Percentiles rank a stretch among this genome's conserved stretches.
phyloP scores from a whole-genome alignment of 73 alveolate genomes.

The Paramecium sonneborni region DNA sequence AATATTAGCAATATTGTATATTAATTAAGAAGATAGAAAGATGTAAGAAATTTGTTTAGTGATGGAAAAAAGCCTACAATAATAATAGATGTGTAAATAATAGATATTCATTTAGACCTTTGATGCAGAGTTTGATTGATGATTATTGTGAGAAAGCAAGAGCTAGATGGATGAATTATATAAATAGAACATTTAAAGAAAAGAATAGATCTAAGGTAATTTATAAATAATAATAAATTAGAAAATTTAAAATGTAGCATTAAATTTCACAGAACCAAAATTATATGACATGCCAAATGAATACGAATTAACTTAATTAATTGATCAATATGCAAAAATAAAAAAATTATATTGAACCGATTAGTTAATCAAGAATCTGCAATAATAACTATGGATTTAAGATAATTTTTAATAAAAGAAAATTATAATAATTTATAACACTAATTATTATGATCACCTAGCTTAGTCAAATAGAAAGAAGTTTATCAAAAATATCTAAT shows the following conservation, averaged over 20 bases:
- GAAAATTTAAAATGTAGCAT: slow-evolving; percentile 8
- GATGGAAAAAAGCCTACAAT: background rate
- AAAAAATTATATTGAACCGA: slow-evolving; percentile 13
- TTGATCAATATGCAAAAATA: slow-evolving; percentile 9
- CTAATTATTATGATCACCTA: background rate
- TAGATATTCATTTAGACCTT: background rate
- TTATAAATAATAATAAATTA: background rate
- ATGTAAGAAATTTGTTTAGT: background rate
- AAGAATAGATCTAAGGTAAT: background rate
- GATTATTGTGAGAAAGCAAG: background rate
- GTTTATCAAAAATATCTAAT: background rate
- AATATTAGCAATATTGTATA: background rate
- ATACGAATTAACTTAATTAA: background rate
- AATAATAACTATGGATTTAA: background rate
- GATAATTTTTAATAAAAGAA: background rate
- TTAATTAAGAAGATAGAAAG: background rate
- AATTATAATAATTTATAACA: background rate
- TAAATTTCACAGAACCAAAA: background rate
- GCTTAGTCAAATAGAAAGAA: background rate
- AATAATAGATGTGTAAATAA: background rate
- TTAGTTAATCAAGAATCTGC: too few species aligned
- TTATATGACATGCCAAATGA: slow-evolving; percentile 37
- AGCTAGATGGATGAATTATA: background rate
- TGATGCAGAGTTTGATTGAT: background rate
- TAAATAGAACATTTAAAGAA: background rate